Evolutionary conservation across 129 eudicot species (phyloP).

Genomic region (Rutidosis leptorrhynchoides): DNA sequence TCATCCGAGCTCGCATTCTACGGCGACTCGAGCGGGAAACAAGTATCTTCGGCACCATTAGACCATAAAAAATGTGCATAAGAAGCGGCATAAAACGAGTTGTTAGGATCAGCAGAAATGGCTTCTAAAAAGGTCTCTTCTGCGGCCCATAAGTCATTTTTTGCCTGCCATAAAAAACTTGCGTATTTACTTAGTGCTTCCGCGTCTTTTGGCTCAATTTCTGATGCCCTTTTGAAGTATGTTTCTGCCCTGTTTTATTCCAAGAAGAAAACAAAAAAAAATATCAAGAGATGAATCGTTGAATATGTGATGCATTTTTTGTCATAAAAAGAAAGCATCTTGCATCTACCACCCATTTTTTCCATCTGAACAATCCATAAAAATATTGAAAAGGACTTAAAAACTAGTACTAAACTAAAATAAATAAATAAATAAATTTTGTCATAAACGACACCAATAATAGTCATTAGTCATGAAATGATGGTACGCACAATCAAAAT

Average conservation of each 20-base stretch:
- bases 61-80: conserved; percentile 89
- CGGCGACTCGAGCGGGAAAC: conserved; percentile 65
- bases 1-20: conserved; percentile 34
- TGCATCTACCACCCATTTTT: conserved; percentile 23
- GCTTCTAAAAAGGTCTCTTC: conserved; percentile 85
- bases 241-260: conserved; percentile 68
- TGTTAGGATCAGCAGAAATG: conserved; percentile 70
- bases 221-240: conserved; percentile 75
- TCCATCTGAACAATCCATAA: conserved; percentile 9
- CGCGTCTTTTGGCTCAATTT: conserved; percentile 86
- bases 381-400: conserved; percentile 1
- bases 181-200: conserved; percentile 84
- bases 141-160: conserved; percentile 81
- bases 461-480: neutral
- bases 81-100: conserved; percentile 62
- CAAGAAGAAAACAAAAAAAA: neutral
- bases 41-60: conserved; percentile 88
- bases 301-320: neutral
- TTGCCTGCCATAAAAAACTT: conserved; percentile 77
- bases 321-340: conserved; percentile 13
- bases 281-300: neutral
- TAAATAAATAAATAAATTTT: neutral
- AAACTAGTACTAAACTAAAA: too few species aligned
- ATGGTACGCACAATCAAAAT: neutral
- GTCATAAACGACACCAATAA: neutral